Conservation (phyloP, 345 rosid species). For the Capsella bursapastoris region DNA sequence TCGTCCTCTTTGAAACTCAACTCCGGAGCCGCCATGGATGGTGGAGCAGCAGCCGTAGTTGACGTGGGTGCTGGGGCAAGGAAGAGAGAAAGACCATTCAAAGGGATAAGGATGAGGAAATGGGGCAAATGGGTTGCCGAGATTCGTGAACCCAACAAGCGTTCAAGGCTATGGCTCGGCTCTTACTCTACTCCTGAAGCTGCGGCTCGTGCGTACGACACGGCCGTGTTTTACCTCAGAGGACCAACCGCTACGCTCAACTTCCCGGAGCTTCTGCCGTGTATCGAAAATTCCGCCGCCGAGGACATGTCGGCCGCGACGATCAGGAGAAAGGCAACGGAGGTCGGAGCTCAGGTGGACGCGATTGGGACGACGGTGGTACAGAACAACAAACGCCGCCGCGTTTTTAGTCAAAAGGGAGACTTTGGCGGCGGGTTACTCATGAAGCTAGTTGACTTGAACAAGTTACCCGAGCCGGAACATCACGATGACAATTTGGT, state of each 20-base stretch:
- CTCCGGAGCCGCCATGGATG: conserved; percentile 26
- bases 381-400: conserved; percentile 41
- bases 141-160: conserved; percentile 91
- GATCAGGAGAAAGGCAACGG: conserved; percentile 80
- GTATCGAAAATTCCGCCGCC: conserved; percentile 35
- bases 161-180: conserved; percentile 96
- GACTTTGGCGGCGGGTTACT: conserved; percentile 41
- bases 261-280: conserved; percentile 73
- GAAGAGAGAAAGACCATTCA: conserved; percentile 62
- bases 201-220: conserved; percentile 96
- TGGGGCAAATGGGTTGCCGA: conserved; percentile 99
- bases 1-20: background rate
- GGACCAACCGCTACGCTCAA: conserved; percentile 81
- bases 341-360: conserved; percentile 88
- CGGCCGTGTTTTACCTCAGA: conserved; percentile 81
- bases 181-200: conserved; percentile 91
- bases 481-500: conserved; percentile 53
- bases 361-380: conserved; percentile 57
- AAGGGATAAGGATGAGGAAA: conserved; percentile 99
- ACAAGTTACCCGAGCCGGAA: conserved; percentile 89
- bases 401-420: conserved; percentile 30
- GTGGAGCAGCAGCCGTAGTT: conserved; percentile 26
- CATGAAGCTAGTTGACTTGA: conserved; percentile 73
- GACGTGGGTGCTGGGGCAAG: conserved; percentile 31
- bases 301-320: conserved; percentile 76